A percentile compares a stretch with the other conserved stretches of the same genome.
These are phyloP conservation scores for Magnusiomyces paraingens DNA, from an alignment of 1,139 yeast genomes.

Conservation along the genomic window DNA sequence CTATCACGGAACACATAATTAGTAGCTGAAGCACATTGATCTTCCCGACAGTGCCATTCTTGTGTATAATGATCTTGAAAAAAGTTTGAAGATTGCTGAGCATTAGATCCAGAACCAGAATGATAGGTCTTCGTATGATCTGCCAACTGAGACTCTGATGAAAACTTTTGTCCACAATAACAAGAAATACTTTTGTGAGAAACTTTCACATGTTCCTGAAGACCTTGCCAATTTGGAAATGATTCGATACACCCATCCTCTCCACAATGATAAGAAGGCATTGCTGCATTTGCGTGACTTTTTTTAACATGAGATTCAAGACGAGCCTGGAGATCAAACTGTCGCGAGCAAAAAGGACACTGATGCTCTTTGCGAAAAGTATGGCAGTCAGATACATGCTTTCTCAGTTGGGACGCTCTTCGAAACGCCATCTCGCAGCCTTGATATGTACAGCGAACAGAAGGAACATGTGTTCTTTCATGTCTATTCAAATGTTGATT, in stretches of 20 bases:
- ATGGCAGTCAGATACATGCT: conserved; percentile 64
- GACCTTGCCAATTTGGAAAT: conserved; percentile 71
- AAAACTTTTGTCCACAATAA: conserved; percentile 58
- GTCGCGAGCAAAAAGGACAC: conserved; percentile 33
- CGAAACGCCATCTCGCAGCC: conserved; percentile 63
- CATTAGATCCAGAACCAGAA: neutral
- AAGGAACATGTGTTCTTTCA: conserved; percentile 66
- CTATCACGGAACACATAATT: conserved; percentile 34
- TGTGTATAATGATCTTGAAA: conserved; percentile 7
- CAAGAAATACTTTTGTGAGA: conserved; percentile 71
- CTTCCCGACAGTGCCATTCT: conserved; percentile 18
- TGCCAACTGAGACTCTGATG: conserved; percentile 66
- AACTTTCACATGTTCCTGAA: conserved; percentile 63
- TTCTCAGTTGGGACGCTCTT: conserved; percentile 71
- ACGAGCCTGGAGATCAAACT: conserved; percentile 30
- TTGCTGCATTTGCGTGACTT: conserved; percentile 1
- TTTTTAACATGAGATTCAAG: conserved; percentile 31
- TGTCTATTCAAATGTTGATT: conserved; percentile 80
- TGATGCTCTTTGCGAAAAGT: conserved; percentile 26
- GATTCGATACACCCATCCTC: conserved; percentile 54
- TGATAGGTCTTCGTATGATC: conserved; percentile 49
- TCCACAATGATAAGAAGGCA: conserved; percentile 42
- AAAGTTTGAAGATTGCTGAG: neutral
- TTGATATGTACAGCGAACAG: conserved; percentile 54
- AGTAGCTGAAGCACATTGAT: conserved; percentile 36